A percentile compares a stretch with the other conserved stretches of the same genome.
These are phyloP conservation scores for Ilex asprella DNA, from an alignment of 257 asterid genomes.

Conservation along the genomic window DNA sequence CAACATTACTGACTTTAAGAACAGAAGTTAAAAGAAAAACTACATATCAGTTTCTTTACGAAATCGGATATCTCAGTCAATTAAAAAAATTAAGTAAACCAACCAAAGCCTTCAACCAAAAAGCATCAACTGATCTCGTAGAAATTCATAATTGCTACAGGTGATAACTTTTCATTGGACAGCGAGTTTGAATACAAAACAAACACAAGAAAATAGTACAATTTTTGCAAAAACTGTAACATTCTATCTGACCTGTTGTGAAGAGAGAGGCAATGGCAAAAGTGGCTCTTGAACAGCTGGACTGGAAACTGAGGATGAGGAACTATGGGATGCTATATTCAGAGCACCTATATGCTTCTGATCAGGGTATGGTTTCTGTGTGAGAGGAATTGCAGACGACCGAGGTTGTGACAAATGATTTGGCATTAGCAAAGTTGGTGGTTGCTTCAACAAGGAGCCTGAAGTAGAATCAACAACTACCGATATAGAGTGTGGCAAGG, in stretches of 20 bases:
- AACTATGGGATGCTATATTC: constrained; percentile 25
- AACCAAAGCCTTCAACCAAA: too few relatives aligned
- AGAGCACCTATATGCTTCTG: constrained; percentile 33
- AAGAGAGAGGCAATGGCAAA: constrained; percentile 54
- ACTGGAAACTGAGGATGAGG: constrained; percentile 23
- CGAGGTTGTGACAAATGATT: constrained; percentile 43
- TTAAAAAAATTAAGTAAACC: too few relatives aligned
- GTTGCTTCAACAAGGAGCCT: constrained; percentile 31
- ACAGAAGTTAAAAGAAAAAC: too few relatives aligned
- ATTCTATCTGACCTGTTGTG: constrained; percentile 41
- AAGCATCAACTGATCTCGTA: too few relatives aligned
- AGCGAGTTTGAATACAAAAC: neutral
- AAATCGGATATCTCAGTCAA: too few relatives aligned
- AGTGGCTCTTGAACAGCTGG: constrained; percentile 47
- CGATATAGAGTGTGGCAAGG: constrained; percentile 30
- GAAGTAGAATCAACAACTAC: constrained; percentile 30
- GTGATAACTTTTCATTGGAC: too few relatives aligned
- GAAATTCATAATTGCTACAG: too few relatives aligned
- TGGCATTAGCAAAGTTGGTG: constrained; percentile 35
- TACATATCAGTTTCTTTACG: too few relatives aligned
- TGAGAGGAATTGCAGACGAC: constrained; percentile 28
- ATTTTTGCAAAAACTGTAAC: neutral
- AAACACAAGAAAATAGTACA: neutral
- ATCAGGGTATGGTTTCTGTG: constrained; percentile 24
- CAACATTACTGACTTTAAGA: too few relatives aligned